Evolutionary conservation across 2,329 filamentous ascomycete species (phyloP), one percentile per base, ranked within the genome.

Genomic region (Colletotrichum liaoningense): DNA sequence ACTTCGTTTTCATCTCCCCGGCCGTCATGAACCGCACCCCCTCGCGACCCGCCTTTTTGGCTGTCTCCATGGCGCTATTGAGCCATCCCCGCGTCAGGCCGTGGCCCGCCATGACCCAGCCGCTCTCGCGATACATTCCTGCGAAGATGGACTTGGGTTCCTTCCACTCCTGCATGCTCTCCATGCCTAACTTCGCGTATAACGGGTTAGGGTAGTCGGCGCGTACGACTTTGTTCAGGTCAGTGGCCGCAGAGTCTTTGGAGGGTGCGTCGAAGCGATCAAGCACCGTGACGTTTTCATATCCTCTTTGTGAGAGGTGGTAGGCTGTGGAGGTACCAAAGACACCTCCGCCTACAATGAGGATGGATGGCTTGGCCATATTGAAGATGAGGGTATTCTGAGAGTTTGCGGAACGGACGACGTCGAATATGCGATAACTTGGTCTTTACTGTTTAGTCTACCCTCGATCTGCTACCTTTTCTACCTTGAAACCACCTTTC

Each of bases 181-280:
- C 79, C 19, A 79, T 75, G 0, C 77, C 81, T 7, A 80, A 74
- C 63, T 76, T 77, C 33, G 77, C 71, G 62, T 81, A 81, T 58
- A 77, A 67, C 16, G 76, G 75, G n/a, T 79, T 77, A 3, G 78
- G 79, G 56, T 83, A 84, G 24, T 83, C 81, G 28, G 81, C 77
- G 7, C 82, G 79, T 19, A 84, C 78, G 26, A 83, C 80, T 67
- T 84, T 84, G 71, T 83, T 83, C 28, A 82, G 75, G 56, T 83
- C 82, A 68, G 73, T 78, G 3, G 74, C 76, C 5, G 78, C 78
- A 8, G 78, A 77, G 52, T 78, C 77, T 38, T 75, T 76, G 30
- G 77, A 78, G 0, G 77, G 77, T 4, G 75, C 71, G 24, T 75
- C 72, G 63, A 78, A 79, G 0, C 78, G 76, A 49, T 80, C 78